These are phyloP conservation scores for Centrapalus pauciflorus DNA, from an alignment of 129 eudicot species.

Conservation along the genomic window DNA sequence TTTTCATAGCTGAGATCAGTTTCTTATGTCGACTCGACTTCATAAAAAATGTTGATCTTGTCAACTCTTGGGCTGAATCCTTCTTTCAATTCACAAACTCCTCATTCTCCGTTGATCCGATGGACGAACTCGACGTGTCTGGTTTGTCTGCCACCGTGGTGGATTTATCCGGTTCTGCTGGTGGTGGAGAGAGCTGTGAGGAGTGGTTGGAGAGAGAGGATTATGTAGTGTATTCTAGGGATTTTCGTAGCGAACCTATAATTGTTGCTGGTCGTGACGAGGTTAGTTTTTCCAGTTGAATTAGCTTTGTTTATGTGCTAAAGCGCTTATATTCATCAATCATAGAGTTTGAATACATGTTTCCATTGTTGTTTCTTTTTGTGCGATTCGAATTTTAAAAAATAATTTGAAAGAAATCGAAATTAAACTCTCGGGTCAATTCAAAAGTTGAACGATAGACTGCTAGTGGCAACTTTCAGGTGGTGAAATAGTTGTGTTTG, in stretches of 20 bases:
- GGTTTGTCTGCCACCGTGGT: neutral
- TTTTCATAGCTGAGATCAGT: slow-evolving; percentile 51
- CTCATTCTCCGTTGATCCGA: too few species aligned
- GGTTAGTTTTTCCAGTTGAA: slow-evolving; percentile 26
- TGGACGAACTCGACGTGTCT: too few species aligned
- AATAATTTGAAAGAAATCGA: too few species aligned
- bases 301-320: neutral
- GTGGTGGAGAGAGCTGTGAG: slow-evolving; percentile 39
- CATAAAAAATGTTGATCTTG: slow-evolving; percentile 39
- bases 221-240: slow-evolving; percentile 50
- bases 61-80: slow-evolving; percentile 54
- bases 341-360: too few species aligned
- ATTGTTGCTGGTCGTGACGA: slow-evolving; percentile 35
- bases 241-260: slow-evolving; percentile 44
- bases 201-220: slow-evolving; percentile 57
- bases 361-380: neutral
- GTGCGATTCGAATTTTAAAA: neutral
- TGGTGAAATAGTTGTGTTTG: too few species aligned
- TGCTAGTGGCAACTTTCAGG: too few species aligned
- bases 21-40: slow-evolving; percentile 52
- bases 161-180: neutral
- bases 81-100: slow-evolving; percentile 39
- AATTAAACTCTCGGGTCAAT: too few species aligned
- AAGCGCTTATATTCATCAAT: too few species aligned
- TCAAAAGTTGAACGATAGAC: too few species aligned